Evolutionary conservation across 2,329 filamentous ascomycete genomes (phyloP).

Genomic region (Alternaria infectoria): DNA sequence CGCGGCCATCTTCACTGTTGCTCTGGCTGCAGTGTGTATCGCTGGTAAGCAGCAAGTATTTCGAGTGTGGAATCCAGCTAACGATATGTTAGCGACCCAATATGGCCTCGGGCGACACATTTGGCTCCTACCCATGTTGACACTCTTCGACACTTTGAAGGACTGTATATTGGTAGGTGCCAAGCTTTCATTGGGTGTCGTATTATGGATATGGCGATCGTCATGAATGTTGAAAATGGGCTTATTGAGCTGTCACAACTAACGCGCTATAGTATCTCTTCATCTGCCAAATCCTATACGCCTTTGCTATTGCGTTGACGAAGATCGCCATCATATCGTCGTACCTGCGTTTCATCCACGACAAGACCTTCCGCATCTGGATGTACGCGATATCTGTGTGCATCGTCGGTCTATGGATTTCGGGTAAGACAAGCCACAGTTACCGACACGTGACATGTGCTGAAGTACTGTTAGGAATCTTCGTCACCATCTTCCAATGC

Average conservation of each 20-base stretch:
- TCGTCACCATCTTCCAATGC: conserved; percentile 39
- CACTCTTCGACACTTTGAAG: conserved; percentile 21
- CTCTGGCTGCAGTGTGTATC: conserved; percentile 29
- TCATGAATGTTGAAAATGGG: too few relatives aligned
- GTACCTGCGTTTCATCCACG: conserved; percentile 34
- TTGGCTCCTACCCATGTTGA: conserved; percentile 22
- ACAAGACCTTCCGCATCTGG: conserved; percentile 22
- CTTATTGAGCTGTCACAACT: neutral
- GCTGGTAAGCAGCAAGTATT: conserved; percentile 21
- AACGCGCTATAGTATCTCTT: conserved; percentile 26
- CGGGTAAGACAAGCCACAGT: conserved; percentile 12
- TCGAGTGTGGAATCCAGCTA: neutral
- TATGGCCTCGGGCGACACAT: conserved; percentile 33
- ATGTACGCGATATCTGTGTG: conserved; percentile 26
- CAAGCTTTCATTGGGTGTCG: neutral
- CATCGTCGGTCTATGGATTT: conserved; percentile 26
- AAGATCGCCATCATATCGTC: conserved; percentile 39
- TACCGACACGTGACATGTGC: neutral
- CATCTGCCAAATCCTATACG: conserved; percentile 35
- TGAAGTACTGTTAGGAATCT: conserved; percentile 18
- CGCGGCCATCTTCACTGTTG: conserved; percentile 31
- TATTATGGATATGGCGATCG: neutral
- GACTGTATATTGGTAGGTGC: conserved; percentile 26
- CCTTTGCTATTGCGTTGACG: conserved; percentile 33
- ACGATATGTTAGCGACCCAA: conserved; percentile 19